Base-by-base conservation (phyloP, 257 asterid species). In the Forsythia viridissima region DNA sequence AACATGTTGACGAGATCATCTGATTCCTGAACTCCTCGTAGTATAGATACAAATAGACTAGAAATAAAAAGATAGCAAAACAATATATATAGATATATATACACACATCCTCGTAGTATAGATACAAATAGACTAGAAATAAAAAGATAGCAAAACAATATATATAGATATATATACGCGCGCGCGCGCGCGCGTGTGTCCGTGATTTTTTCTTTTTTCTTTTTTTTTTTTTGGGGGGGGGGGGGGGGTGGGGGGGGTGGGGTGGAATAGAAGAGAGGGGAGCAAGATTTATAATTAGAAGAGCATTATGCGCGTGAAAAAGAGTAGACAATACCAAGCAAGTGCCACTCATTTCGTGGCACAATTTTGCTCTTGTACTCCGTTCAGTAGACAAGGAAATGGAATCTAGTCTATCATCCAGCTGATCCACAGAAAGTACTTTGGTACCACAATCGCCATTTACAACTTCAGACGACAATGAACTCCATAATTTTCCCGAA, bases 401-500 rank as follows among this genome's bases (percentile, higher is more conserved):
- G 72, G 90, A 76, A 79, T 78, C 76, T 70, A 75, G 75, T 48
- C 72, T 76, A 77, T 76, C 76, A 70, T 82, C 86, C 70, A 72
- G 65, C 79, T 63, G 77, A 70, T 82, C 86, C 82, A 80, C 68
- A 73, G 92, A 78, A 78, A 85, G 77, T 16, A 24, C 83, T 72
- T 76, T 78, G 24, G 82, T 40, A 84, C 30, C 87, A 81, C 51
- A 75, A 79, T 77, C 86, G 79, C 80, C 85, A 65, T 85, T 87
- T 76, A 70, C 82, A 71, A 57, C 82, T 76, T 80, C 70, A 68
- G 86, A 66, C 42, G 87, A 71, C 80, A 80, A 76, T 74, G 75
- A 73, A 70, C 78, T 61, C 38, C 73, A 84, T 59, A 86, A 70
- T 21, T 85, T 87, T 77, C 82, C 86, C 76, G 92, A 84, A 84